Evolutionary conservation across 2,329 filamentous ascomycete genomes (phyloP).

Genomic region (Neofusicoccum cordaticola): DNA sequence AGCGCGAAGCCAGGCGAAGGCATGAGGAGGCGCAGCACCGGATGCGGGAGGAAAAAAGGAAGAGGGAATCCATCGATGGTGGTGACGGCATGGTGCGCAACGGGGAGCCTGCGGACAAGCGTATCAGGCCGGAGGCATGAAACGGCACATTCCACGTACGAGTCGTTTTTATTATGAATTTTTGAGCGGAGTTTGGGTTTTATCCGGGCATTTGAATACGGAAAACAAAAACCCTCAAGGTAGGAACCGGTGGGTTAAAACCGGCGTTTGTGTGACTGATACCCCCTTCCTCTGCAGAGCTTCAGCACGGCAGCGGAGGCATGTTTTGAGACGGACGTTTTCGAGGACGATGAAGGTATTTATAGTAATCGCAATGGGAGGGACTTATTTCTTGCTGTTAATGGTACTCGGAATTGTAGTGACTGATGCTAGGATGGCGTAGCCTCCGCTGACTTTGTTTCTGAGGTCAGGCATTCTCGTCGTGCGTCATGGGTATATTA

Average conservation of each 20-base stretch:
- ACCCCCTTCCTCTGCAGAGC: conserved; percentile 3
- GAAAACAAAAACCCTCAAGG: not conserved
- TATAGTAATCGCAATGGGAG: not conserved
- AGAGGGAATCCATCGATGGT: conserved; percentile 15
- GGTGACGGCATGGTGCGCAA: not conserved
- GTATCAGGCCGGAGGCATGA: not conserved
- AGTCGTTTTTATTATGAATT: not conserved
- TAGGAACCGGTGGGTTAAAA: not conserved
- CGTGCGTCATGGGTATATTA: conserved; percentile 1
- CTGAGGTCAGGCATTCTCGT: not conserved
- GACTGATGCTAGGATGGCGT: not conserved
- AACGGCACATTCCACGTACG: not conserved
- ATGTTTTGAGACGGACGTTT: not conserved
- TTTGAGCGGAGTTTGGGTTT: not conserved
- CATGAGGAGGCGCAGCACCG: conserved; percentile 14
- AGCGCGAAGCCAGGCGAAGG: conserved; percentile 28
- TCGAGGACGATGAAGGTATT: not conserved
- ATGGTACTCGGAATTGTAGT: not conserved
- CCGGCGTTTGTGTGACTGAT: conserved; percentile 11
- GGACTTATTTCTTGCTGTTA: not conserved
- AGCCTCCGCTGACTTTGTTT: not conserved
- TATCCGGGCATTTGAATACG: not conserved
- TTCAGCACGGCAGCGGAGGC: not conserved
- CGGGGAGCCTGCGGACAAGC: conserved; percentile 13
- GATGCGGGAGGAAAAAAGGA: conserved; percentile 22